These are phyloP conservation scores for Aspergillus panamensis DNA, from an alignment of 495 filamentous ascomycete genomes.

Conservation along the genomic window DNA sequence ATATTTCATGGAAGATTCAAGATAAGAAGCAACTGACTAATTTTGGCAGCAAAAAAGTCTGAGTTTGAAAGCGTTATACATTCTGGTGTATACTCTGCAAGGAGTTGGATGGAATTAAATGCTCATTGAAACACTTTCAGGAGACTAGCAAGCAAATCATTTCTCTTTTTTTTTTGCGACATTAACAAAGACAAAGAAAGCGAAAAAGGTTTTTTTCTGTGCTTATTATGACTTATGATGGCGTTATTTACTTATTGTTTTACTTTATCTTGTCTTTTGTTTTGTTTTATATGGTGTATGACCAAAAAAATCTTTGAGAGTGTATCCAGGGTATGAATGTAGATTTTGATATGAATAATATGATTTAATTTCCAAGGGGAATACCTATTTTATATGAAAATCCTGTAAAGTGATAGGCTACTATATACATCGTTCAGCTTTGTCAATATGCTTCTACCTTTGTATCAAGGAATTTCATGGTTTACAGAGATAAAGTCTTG, in stretches of 20 bases:
- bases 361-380: no score
- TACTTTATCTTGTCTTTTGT: neutral
- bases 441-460: no score
- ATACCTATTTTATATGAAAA: no score
- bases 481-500: neutral
- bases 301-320: neutral
- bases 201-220: neutral
- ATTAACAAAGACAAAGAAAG: neutral
- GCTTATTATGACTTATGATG: constrained; percentile 1
- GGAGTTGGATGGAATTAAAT: neutral
- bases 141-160: neutral
- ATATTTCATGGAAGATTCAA: neutral
- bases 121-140: neutral
- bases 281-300: neutral
- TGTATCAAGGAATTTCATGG: neutral
- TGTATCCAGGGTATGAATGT: no score
- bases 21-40: neutral
- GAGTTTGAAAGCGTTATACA: neutral
- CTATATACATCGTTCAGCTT: no score
- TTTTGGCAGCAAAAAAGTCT: neutral
- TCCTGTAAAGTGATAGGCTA: no score
- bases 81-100: neutral
- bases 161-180: neutral
- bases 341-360: no score
- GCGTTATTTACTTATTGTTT: neutral